Evolutionary conservation across 2,329 filamentous ascomycete genomes (phyloP).

Genomic region (Xylariaceae sp.): DNA sequence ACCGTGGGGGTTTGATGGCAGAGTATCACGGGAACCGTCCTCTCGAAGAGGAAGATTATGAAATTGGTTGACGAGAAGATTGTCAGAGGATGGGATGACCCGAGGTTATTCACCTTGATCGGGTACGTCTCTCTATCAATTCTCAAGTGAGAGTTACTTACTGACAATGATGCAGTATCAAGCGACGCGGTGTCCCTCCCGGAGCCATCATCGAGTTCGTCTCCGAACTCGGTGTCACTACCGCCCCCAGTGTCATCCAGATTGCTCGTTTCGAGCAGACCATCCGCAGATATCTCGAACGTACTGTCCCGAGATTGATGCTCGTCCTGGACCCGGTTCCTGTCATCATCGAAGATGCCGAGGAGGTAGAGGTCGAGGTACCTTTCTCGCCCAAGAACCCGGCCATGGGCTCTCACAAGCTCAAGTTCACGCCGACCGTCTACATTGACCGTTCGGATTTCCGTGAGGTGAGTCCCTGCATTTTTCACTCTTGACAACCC

Average conservation of each 20-base stretch:
- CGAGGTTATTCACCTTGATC: slow-evolving; percentile 59
- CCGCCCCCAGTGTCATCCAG: slow-evolving; percentile 72
- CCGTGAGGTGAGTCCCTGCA: slow-evolving; percentile 45
- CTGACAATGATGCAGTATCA: slow-evolving; percentile 48
- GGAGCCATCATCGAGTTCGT: slow-evolving; percentile 86
- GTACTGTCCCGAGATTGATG: slow-evolving; percentile 82
- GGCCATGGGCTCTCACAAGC: slow-evolving; percentile 54
- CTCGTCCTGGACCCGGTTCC: slow-evolving; percentile 80
- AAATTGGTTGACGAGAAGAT: slow-evolving; percentile 72
- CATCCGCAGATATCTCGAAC: slow-evolving; percentile 80
- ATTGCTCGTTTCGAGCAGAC: slow-evolving; percentile 78
- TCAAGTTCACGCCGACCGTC: slow-evolving; percentile 67
- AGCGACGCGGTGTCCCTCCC: slow-evolving; percentile 79
- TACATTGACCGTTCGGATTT: slow-evolving; percentile 83
- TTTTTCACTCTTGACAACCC: neutral
- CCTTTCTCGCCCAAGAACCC: slow-evolving; percentile 82
- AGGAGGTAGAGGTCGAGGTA: slow-evolving; percentile 62
- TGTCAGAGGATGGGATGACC: slow-evolving; percentile 87
- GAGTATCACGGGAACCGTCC: slow-evolving; percentile 76
- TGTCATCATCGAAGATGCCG: slow-evolving; percentile 73
- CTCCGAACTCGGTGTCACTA: slow-evolving; percentile 86
- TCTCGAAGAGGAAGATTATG: slow-evolving; percentile 80
- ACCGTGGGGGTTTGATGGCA: neutral
- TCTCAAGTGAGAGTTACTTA: slow-evolving; percentile 35
- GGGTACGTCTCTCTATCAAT: neutral